Percentiles rank a stretch among this genome's conserved stretches.
These are phyloP conservation scores for Cairneyella variabilis DNA, from an alignment of 495 filamentous ascomycete genomes.

Conservation along the genomic window DNA sequence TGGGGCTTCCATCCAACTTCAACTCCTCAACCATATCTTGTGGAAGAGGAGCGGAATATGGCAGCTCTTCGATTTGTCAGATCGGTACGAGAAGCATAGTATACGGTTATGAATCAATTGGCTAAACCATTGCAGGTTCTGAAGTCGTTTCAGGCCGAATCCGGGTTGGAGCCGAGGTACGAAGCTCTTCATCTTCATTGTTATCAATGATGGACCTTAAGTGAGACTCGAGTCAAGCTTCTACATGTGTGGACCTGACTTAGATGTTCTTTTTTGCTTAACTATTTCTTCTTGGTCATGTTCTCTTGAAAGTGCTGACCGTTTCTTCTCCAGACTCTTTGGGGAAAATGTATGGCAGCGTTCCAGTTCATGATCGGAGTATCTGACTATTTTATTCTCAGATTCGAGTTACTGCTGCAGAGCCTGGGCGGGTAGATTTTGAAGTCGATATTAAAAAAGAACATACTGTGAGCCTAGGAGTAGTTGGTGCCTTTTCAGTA, in stretches of 20 bases:
- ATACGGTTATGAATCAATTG: neutral
- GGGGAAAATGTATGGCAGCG: constrained; percentile 34
- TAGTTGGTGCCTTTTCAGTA: neutral
- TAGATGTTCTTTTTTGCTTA: neutral
- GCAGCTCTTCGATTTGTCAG: constrained; percentile 58
- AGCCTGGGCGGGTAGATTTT: constrained; percentile 78
- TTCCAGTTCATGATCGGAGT: neutral
- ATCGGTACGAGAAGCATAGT: constrained; percentile 40
- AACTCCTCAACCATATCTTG: neutral
- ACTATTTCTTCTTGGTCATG: neutral
- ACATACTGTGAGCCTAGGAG: constrained; percentile 64
- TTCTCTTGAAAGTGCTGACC: neutral
- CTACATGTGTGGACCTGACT: too few species aligned
- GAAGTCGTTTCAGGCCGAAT: constrained; percentile 41
- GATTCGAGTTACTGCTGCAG: constrained; percentile 73
- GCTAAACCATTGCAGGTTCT: constrained; percentile 24
- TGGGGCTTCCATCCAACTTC: neutral
- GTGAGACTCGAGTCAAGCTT: too few species aligned
- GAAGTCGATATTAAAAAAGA: constrained; percentile 81
- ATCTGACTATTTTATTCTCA: constrained; percentile 28
- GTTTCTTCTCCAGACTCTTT: constrained; percentile 30
- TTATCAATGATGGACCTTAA: neutral
- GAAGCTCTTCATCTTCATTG: neutral
- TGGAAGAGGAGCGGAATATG: constrained; percentile 33
- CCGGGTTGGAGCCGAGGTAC: constrained; percentile 85